A percentile compares a stretch with the other conserved stretches of the same genome.
Evolutionary conservation across 2,329 filamentous ascomycete genomes (phyloP).

Genomic region (Colletotrichum lindemuthianum): DNA sequence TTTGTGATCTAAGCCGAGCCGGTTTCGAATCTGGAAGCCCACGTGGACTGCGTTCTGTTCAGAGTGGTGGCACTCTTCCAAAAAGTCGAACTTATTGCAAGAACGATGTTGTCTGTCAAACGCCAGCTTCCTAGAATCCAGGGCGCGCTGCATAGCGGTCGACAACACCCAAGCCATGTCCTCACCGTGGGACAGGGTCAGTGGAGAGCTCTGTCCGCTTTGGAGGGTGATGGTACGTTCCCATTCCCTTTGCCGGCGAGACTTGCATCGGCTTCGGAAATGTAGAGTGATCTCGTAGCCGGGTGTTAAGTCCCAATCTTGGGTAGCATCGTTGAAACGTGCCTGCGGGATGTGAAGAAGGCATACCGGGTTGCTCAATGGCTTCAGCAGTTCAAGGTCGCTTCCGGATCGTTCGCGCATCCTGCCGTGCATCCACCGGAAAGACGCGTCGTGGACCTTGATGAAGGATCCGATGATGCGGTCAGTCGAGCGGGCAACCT

Average conservation of each 20-base stretch:
- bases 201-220: conserved; percentile 59
- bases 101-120: conserved; percentile 52
- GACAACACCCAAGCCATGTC: conserved; percentile 57
- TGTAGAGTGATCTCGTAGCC: conserved; percentile 61
- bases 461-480: conserved; percentile 62
- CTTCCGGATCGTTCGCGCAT: conserved; percentile 51
- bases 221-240: conserved; percentile 53
- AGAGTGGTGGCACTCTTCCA: conserved; percentile 50
- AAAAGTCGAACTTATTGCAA: conserved; percentile 49
- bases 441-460: conserved; percentile 59
- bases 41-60: conserved; percentile 58
- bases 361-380: conserved; percentile 55
- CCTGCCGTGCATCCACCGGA: conserved; percentile 56
- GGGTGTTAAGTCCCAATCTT: conserved; percentile 57
- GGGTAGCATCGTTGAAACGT: conserved; percentile 55
- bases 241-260: conserved; percentile 48
- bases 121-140: conserved; percentile 52
- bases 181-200: conserved; percentile 58
- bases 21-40: conserved; percentile 58
- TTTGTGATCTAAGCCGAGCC: conserved; percentile 58
- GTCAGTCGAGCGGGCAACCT: conserved; percentile 60
- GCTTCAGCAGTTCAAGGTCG: conserved; percentile 51
- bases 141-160: conserved; percentile 51
- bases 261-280: conserved; percentile 54
- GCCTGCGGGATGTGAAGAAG: conserved; percentile 58